Conservation (phyloP, 495 filamentous ascomycete species). For the Penicillium tannophilum region DNA sequence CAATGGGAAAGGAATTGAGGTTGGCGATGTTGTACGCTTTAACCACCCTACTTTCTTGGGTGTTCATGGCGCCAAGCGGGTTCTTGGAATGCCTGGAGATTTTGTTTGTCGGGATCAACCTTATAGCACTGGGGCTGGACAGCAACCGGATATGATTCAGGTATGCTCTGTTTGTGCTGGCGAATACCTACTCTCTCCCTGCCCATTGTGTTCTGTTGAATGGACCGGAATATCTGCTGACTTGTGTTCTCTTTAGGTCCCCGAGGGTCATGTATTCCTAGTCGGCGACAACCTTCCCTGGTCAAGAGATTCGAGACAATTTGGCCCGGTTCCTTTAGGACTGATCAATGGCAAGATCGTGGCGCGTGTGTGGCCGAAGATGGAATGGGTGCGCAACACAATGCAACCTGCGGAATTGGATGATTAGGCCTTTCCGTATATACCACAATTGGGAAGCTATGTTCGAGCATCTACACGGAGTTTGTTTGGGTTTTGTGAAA, state of each 20-base stretch:
- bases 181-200: not conserved
- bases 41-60: slow-evolving; percentile 67
- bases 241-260: slow-evolving; percentile 58
- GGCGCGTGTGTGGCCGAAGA: slow-evolving; percentile 58
- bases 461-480: slow-evolving; percentile 30
- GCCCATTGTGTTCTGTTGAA: not conserved
- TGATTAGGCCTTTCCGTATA: slow-evolving; percentile 8
- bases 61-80: slow-evolving; percentile 72
- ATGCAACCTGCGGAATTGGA: slow-evolving; percentile 42
- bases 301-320: slow-evolving; percentile 83
- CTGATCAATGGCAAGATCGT: slow-evolving; percentile 87
- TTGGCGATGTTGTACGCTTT: slow-evolving; percentile 84
- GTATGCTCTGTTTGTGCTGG: slow-evolving; percentile 39
- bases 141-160: slow-evolving; percentile 71
- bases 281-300: slow-evolving; percentile 82
- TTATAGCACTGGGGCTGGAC: slow-evolving; percentile 39
- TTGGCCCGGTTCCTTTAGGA: slow-evolving; percentile 82
- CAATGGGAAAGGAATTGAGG: slow-evolving; percentile 65
- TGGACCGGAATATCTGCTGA: slow-evolving; percentile 6
- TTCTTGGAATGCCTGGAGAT: slow-evolving; percentile 86
- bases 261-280: slow-evolving; percentile 85
- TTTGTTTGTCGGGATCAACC: slow-evolving; percentile 77
- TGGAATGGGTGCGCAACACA: slow-evolving; percentile 56
- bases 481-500: slow-evolving; percentile 27
- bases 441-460: slow-evolving; percentile 1